Evolutionary conservation across 2,329 filamentous ascomycete species (phyloP).

Genomic region (Aspergillus eucalypticola): DNA sequence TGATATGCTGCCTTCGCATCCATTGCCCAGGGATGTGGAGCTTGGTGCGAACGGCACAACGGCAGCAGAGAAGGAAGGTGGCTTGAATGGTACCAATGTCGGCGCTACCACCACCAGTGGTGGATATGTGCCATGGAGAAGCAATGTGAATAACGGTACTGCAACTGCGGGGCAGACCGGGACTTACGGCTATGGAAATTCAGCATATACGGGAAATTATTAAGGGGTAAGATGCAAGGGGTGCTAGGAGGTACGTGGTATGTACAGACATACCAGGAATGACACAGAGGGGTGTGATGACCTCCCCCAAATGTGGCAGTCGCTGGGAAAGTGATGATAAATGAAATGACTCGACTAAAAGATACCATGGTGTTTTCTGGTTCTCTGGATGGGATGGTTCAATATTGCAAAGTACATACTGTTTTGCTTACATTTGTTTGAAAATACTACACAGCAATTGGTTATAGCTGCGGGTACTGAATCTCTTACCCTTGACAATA

Average conservation of each 20-base stretch:
- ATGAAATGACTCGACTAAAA: too few species aligned
- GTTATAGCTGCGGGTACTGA: too few species aligned
- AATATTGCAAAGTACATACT: too few species aligned
- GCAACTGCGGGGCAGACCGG: constrained; percentile 11
- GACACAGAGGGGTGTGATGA: neutral
- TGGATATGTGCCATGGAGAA: constrained; percentile 28
- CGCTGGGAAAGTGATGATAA: too few species aligned
- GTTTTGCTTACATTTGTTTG: too few species aligned
- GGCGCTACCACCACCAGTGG: constrained; percentile 4
- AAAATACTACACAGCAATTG: too few species aligned
- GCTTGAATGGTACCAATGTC: neutral
- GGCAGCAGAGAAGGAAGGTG: neutral
- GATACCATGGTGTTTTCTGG: too few species aligned
- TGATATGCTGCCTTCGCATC: constrained; percentile 42
- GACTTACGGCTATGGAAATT: constrained; percentile 33
- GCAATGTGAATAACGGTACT: constrained; percentile 13
- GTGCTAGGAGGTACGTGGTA: too few species aligned
- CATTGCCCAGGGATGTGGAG: constrained; percentile 43
- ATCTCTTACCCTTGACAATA: too few species aligned
- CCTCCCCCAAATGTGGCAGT: too few species aligned
- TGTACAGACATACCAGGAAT: neutral
- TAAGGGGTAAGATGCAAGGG: constrained; percentile 13
- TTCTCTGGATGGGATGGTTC: too few species aligned
- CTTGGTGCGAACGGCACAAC: constrained; percentile 23
- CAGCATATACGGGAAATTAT: constrained; percentile 35